Conservation (phyloP, 2,329 filamentous ascomycete genomes). For the Hypocrella siamensis region DNA sequence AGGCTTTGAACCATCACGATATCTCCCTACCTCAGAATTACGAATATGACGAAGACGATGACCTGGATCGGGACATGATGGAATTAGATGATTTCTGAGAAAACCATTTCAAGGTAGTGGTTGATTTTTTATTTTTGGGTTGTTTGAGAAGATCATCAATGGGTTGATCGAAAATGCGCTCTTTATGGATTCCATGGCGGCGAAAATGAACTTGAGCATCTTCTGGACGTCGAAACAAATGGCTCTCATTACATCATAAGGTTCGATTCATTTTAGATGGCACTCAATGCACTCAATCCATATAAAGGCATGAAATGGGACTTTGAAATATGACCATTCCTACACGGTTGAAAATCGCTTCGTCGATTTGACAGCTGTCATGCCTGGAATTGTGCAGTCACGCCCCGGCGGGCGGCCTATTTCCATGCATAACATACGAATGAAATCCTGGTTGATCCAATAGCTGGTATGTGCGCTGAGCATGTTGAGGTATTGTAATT, state of each 20-base stretch:
- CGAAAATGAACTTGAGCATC: no score
- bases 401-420: slow-evolving; percentile 61
- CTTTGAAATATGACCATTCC: no score
- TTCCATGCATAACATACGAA: slow-evolving; percentile 80
- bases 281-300: no score
- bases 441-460: slow-evolving; percentile 76
- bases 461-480: slow-evolving; percentile 88
- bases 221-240: no score
- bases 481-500: slow-evolving; percentile 97
- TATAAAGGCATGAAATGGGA: no score
- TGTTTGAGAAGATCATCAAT: background rate
- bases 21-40: slow-evolving; percentile 21
- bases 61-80: slow-evolving; percentile 40
- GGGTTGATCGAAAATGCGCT: no score
- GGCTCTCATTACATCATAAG: no score
- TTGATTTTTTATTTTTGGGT: background rate
- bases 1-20: slow-evolving; percentile 9
- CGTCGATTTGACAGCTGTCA: slow-evolving; percentile 40
- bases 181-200: no score
- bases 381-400: slow-evolving; percentile 36
- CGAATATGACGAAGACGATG: slow-evolving; percentile 36
- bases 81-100: slow-evolving; percentile 24
- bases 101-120: no score
- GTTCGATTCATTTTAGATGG: no score
- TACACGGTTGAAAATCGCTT: slow-evolving; percentile 18